phyloP scores from a whole-genome alignment of 257 asterid species.

The Nicotiana noctiflora region DNA sequence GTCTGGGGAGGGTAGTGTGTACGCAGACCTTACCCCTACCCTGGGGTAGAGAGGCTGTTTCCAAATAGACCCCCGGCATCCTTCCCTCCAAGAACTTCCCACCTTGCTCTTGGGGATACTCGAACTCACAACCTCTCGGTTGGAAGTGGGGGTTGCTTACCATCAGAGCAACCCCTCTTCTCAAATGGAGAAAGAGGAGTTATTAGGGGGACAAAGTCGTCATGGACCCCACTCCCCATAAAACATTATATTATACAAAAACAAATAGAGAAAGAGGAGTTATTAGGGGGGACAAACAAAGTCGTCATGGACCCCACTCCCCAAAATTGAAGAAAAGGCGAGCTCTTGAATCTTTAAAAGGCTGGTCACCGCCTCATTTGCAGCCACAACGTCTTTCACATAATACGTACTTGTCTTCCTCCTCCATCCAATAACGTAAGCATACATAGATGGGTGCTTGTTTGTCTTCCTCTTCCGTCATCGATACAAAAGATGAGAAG shows the following conservation, averaged over 20 bases:
- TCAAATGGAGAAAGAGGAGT: too few relatives aligned
- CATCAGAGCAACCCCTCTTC: too few relatives aligned
- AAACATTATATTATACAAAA: not conserved
- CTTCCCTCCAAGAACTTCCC: too few relatives aligned
- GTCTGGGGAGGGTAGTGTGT: too few relatives aligned
- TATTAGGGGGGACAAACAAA: not conserved
- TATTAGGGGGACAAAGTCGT: too few relatives aligned
- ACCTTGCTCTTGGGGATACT: too few relatives aligned
- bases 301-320: slow-evolving; percentile 5
- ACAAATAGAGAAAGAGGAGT: not conserved
- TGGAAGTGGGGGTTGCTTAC: too few relatives aligned
- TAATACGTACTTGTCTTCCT: not conserved
- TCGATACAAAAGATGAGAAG: not conserved
- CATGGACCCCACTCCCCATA: too few relatives aligned
- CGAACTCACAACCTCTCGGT: too few relatives aligned
- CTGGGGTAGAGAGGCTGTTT: too few relatives aligned
- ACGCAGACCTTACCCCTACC: too few relatives aligned
- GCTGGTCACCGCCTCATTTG: not conserved
- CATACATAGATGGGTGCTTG: slow-evolving; percentile 36
- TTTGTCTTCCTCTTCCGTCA: slow-evolving; percentile 32
- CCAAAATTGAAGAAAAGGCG: not conserved
- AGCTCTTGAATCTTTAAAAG: not conserved
- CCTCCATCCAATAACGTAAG: not conserved
- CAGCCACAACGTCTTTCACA: not conserved
- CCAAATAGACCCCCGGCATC: too few relatives aligned